Conservation (phyloP, 2,329 filamentous ascomycete species). For the Aspergillus hiratsukae region DNA sequence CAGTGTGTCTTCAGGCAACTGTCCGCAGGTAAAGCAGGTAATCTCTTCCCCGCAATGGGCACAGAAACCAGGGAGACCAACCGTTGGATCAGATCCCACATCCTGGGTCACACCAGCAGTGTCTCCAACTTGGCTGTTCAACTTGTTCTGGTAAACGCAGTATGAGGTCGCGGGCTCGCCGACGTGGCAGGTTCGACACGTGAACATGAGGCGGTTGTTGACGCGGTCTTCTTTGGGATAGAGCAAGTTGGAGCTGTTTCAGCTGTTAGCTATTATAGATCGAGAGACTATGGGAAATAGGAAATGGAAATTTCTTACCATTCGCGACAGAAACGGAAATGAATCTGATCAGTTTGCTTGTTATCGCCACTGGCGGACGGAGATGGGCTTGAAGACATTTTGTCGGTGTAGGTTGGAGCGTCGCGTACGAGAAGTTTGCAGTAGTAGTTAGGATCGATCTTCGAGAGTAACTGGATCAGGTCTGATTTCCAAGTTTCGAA, state of each 20-base stretch:
- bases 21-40: slow-evolving; percentile 50
- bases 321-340: slow-evolving; percentile 96
- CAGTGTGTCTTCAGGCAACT: slow-evolving; percentile 20
- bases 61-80: slow-evolving; percentile 65
- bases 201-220: slow-evolving; percentile 82
- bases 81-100: slow-evolving; percentile 95
- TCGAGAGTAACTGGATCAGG: background rate
- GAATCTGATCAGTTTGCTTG: slow-evolving; percentile 66
- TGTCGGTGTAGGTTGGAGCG: slow-evolving; percentile 1
- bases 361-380: slow-evolving; percentile 36
- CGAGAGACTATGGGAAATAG: background rate
- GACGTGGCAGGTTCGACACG: slow-evolving; percentile 92
- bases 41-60: slow-evolving; percentile 56
- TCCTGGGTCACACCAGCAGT: slow-evolving; percentile 97
- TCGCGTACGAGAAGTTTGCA: background rate
- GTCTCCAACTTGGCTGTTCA: slow-evolving; percentile 87
- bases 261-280: slow-evolving; percentile 14
- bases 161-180: slow-evolving; percentile 79
- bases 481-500: background rate
- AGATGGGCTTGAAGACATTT: slow-evolving; percentile 42
- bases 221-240: slow-evolving; percentile 93
- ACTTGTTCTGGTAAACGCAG: slow-evolving; percentile 92
- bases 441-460: background rate
- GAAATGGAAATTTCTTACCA: slow-evolving; percentile 53
- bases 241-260: slow-evolving; percentile 79